phyloP scores from a whole-genome alignment of 2,329 filamentous ascomycete genomes.

The Coniochaeta sp. region DNA sequence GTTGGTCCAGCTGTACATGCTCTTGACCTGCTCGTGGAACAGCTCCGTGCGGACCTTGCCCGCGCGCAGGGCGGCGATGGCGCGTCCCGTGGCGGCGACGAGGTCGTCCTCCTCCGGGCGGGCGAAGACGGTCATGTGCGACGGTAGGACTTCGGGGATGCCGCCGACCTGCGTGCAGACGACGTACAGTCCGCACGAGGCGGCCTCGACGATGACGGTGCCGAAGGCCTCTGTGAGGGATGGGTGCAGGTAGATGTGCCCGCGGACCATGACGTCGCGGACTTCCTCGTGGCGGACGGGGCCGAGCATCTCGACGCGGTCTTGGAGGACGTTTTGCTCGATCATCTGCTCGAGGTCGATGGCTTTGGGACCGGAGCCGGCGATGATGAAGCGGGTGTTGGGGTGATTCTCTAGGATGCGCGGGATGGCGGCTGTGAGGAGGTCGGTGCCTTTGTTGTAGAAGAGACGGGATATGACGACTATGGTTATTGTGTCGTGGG shows the following conservation, averaged over 20 bases:
- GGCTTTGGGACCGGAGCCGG: slow-evolving; percentile 89
- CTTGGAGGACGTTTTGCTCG: slow-evolving; percentile 87
- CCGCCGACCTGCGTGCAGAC: slow-evolving; percentile 95
- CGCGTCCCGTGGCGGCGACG: slow-evolving; percentile 79
- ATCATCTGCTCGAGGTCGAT: slow-evolving; percentile 99
- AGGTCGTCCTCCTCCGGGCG: slow-evolving; percentile 95
- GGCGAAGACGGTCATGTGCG: slow-evolving; percentile 96
- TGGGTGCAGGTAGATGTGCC: slow-evolving; percentile 93
- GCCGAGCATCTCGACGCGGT: slow-evolving; percentile 86
- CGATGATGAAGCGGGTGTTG: slow-evolving; percentile 95
- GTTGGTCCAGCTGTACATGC: slow-evolving; percentile 98
- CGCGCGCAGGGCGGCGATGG: slow-evolving; percentile 77
- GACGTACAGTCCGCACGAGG: slow-evolving; percentile 90
- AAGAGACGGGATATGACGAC: slow-evolving; percentile 96
- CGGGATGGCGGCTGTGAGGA: slow-evolving; percentile 92
- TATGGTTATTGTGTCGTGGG: slow-evolving; percentile 85
- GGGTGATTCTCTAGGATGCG: slow-evolving; percentile 83
- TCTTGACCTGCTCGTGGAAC: slow-evolving; percentile 94
- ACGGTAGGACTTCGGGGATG: slow-evolving; percentile 90
- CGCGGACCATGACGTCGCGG: slow-evolving; percentile 92
- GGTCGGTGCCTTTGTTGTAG: slow-evolving; percentile 97
- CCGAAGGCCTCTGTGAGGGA: slow-evolving; percentile 95
- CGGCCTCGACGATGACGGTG: slow-evolving; percentile 95
- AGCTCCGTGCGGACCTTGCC: slow-evolving; percentile 85
- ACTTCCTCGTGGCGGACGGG: slow-evolving; percentile 94